Conservation (phyloP, 2,329 filamentous ascomycete species). For the Ceratocystis eucalypticola region DNA sequence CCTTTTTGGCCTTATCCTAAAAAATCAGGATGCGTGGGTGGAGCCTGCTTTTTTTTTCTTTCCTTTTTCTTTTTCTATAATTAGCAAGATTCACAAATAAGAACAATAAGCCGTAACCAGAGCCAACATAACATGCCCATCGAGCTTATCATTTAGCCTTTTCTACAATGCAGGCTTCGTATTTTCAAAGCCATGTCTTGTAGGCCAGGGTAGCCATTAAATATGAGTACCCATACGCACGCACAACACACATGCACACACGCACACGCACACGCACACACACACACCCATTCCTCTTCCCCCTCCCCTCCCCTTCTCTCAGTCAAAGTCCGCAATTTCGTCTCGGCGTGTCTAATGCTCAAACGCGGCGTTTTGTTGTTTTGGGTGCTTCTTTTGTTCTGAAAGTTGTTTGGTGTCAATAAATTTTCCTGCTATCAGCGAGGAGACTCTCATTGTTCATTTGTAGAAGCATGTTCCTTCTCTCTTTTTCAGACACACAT, state of each 20-base stretch:
- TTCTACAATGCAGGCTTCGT: neutral
- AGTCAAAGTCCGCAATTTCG: neutral
- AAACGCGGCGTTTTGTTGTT: neutral
- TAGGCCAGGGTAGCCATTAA: neutral
- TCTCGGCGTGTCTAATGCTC: neutral
- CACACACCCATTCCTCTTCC: neutral
- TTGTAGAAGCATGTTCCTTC: neutral
- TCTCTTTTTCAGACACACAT: neutral
- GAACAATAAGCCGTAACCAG: neutral
- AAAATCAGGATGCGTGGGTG: too few relatives aligned
- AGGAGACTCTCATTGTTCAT: neutral
- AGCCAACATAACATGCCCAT: neutral
- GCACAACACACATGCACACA: too few relatives aligned
- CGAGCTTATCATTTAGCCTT: neutral
- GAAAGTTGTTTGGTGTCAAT: neutral
- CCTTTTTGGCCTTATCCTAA: too few relatives aligned
- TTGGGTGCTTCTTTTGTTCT: neutral
- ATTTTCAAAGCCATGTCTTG: neutral
- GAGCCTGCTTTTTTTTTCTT: too few relatives aligned
- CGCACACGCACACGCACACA: neutral
- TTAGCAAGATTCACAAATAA: neutral
- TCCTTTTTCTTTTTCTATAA: neutral
- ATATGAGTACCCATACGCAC: too few relatives aligned
- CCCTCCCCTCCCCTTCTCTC: neutral
- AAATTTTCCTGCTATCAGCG: neutral